Base-by-base conservation (phyloP, 2,329 filamentous ascomycete species). In the Hirsutella minnesotensis region DNA sequence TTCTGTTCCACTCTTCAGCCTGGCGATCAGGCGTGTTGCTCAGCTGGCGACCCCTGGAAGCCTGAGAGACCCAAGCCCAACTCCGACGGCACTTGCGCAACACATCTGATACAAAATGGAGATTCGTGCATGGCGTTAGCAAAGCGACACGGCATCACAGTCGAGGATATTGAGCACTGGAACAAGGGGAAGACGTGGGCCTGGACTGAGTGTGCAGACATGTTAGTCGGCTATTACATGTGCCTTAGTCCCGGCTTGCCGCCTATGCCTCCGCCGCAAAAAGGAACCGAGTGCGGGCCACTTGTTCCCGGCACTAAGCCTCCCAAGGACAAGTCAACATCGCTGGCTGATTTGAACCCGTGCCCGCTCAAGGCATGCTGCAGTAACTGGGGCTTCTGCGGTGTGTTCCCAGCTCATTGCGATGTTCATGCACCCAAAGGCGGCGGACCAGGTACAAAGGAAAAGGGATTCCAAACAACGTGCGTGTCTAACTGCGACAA, bases 401-500 rank as follows among this genome's bases (percentile, higher is more conserved):
- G 38, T 22, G 43, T 44, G 4, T 44, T 38, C 13, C 39, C 39
- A 10, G 38, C 38, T 10, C 39, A 44, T 19, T 44, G 43, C 15
- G 33, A 44, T 4, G 22, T 36, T 16, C 39, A 44, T 10, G 10
- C 20, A 4, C 43, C 43, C 2, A 1, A 16, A 4, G 41, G 35
- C 3, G 41, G 43, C 24, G 39, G 39, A 1, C 38, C 38, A 1
- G 39, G 38, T 3, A 62, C 59, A 0, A 43, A 44, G 1, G 10
- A 34, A 9, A 41, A 38, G 15, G 43, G 38, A 10, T 29, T 27
- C n/a, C 27, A 41, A 13, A 48, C 46, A 9, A 52, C 46, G 1
- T 56, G 53, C 38, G 47, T 53, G 8, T 55, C 54, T 8, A 57
- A 53, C 48, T 56, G 53, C 16, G 51, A 49, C 5, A 53, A 21